Evolutionary conservation across 2,329 filamentous ascomycete species (phyloP), one percentile per base, ranked within the genome.

Genomic region (Orbilia brochopaga): DNA sequence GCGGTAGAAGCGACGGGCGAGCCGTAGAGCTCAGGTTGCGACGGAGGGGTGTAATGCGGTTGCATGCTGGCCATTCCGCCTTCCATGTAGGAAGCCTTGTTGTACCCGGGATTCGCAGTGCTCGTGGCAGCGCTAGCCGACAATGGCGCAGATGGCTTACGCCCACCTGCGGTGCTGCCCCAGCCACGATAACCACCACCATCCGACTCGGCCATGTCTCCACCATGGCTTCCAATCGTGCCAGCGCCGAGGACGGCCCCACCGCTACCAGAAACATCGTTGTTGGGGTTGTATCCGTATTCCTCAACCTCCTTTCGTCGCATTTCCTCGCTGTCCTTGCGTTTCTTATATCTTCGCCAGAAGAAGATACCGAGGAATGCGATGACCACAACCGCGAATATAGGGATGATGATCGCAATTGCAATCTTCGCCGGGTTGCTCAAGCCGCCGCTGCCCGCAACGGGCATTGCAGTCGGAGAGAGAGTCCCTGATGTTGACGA

Each of bases 211-310:
- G 86, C 85, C 88, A 92, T 92, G 79, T 93, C 87, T 76, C 87
- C 87, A 46, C 84, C 81, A 59, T 84, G 84, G 60, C 85, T 86
- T 7, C 64, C 74, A 11, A 78, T 80, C 19, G 80, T 79, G 37
- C 78, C 78, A 42, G 79, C 78, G 11, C 80, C 82, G 11, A 85
- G 79, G 10, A 81, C 81, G 5, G 74, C 74, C 3, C 64, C 73
- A 4, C 74, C 83, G 58, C 83, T 80, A 24, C 80, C 82, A 15
- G 85, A 82, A 8, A 83, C 91, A 78, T 97, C 92, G 70, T 92
- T 88, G 80, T 97, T 97, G n/a, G 94, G 94, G 79, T 97, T 97
- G 83, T 92, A 97, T 32, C 90, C 89, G 79, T 97, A 97, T 78
- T 97, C 94, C 79, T 97, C 93, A 10, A 97, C 92, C 80, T 99